Evolutionary conservation across 768 basidiomycete species (phyloP), one percentile per base, ranked within the genome.

Genomic region (Hydnum rufescens): DNA sequence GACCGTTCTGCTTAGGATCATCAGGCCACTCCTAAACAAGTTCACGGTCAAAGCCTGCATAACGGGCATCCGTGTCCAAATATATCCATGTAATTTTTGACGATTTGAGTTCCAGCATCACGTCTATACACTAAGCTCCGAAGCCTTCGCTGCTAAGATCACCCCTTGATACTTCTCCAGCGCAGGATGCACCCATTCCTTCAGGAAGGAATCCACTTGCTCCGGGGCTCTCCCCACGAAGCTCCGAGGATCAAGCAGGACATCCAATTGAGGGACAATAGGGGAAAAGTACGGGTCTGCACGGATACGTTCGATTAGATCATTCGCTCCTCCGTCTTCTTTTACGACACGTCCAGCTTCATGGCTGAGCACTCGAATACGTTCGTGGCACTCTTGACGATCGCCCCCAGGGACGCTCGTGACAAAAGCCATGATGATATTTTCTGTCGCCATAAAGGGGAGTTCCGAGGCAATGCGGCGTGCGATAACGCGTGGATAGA

Each of bases 381-480:
- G 83, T 67, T 96, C 95, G 64, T 97, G 95, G 4, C 88, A 88
- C 66, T 88, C 89, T 64, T 97, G 95, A 31, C 95, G 75, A 66
- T 97, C 92, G 1, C 92, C 93, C 22, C 88, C 88, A n/a, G n/a
- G n/a, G 48, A 76, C 78, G 26, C 8, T 8, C 66, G 86, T 95
- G 57, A 97, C 95, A 42, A 99, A 77, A 1, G 89, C 89, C 95
- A 99, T 97, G 68, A 97, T 97, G 66, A 99, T 75, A 65, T 99
- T 99, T 67, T 99, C 95, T 1, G 95, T 99, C 3, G 93, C 90
- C 95, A 99, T 97, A 74, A 97, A 97, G 1, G 95, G 95, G 31
- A 99, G 74, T 65, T 99, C 95, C 64, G 96, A 87, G 2, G 78
- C 66, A 64, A 99, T 92, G 32, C 88, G 79, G 39, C 89, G 77